phyloP scores from a whole-genome alignment of 192 early-diverging fungal genomes.

The Backusella parvicylindrica region DNA sequence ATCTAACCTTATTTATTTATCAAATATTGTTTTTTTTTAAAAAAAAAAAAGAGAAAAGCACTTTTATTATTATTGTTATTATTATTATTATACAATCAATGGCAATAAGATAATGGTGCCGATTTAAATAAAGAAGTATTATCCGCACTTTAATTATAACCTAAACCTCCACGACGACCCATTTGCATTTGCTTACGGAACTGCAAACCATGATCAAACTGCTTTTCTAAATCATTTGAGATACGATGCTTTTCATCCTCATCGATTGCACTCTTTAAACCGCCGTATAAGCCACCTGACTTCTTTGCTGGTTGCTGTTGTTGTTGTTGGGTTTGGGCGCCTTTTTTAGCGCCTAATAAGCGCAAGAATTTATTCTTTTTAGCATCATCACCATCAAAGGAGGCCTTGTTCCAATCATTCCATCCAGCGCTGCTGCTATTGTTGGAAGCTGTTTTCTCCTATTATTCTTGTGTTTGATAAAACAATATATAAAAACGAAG shows the following conservation, averaged over 20 bases:
- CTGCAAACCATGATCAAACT: conserved; percentile 55
- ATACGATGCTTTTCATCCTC: conserved; percentile 45
- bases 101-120: background rate
- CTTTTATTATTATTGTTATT: background rate
- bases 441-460: background rate
- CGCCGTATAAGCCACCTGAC: conserved; percentile 39
- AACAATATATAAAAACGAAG: background rate
- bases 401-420: conserved; percentile 64
- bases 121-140: background rate
- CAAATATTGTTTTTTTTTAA: too few species aligned
- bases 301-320: conserved; percentile 24
- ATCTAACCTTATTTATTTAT: too few species aligned
- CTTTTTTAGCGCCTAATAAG: conserved; percentile 59
- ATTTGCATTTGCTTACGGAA: conserved; percentile 49
- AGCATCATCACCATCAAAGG: conserved; percentile 49
- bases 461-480: conserved; percentile 6
- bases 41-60: background rate
- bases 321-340: background rate
- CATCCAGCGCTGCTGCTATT: conserved; percentile 35
- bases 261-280: conserved; percentile 50
- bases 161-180: conserved; percentile 47
- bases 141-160: conserved; percentile 34
- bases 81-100: background rate
- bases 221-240: conserved; percentile 51
- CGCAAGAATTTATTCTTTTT: conserved; percentile 63